A percentile compares a stretch with the other conserved stretches of the same genome.
phyloP scores from a whole-genome alignment of 176 grass and related monocot genomes.

The Themeda triandra region DNA sequence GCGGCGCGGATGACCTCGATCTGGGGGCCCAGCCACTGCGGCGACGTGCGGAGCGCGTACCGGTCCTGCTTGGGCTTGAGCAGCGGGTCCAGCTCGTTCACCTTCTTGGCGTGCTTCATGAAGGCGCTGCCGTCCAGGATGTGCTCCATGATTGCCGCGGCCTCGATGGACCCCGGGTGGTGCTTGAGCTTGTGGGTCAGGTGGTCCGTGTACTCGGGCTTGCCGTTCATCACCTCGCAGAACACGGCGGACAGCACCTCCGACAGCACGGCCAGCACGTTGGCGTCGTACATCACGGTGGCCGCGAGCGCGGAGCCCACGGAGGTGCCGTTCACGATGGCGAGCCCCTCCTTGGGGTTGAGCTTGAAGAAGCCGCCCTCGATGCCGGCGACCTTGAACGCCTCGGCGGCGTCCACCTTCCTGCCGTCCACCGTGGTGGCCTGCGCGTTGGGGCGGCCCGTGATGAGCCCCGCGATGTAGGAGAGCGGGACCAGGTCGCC shows the following conservation, averaged over 20 bases:
- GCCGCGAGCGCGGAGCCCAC: conserved; percentile 81
- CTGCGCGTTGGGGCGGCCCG: conserved; percentile 65
- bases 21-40: conserved; percentile 96
- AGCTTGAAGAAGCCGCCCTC: conserved; percentile 78
- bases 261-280: conserved; percentile 67
- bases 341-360: conserved; percentile 92
- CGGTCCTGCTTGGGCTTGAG: conserved; percentile 93
- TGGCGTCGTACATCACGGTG: conserved; percentile 75
- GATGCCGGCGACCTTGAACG: conserved; percentile 75
- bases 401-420: conserved; percentile 70
- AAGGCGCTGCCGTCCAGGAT: conserved; percentile 79
- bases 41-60: conserved; percentile 94
- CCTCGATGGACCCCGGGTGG: conserved; percentile 93
- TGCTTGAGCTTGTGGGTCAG: conserved; percentile 98
- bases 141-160: conserved; percentile 95
- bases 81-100: conserved; percentile 71
- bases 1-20: conserved; percentile 83
- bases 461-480: conserved; percentile 84
- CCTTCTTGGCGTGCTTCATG: conserved; percentile 75
- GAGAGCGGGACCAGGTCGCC: conserved; percentile 79
- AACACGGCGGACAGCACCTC: conserved; percentile 84
- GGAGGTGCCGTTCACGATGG: conserved; percentile 91
- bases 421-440: conserved; percentile 55
- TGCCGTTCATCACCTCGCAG: conserved; percentile 95
- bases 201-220: conserved; percentile 88